Evolutionary conservation across 129 eudicot species (phyloP).

Genomic region (Pittosporum tobira): DNA sequence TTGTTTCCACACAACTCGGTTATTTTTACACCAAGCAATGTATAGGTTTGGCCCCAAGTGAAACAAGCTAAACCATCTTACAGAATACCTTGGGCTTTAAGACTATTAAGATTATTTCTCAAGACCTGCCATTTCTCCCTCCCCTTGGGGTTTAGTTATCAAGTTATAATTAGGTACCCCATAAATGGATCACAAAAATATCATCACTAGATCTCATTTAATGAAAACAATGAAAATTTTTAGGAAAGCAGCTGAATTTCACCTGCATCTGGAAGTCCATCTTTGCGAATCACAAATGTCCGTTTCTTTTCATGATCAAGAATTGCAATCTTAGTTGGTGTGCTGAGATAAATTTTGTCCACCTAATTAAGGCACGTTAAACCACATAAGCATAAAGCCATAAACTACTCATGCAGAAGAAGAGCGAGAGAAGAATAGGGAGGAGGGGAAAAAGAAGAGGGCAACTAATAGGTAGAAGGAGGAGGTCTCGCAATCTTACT

Average conservation of each 20-base stretch:
- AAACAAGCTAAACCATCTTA: not conserved
- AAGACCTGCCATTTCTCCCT: too few relatives aligned
- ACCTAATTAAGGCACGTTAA: slow-evolving; percentile 30
- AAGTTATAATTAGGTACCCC: not conserved
- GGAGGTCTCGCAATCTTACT: slow-evolving; percentile 39
- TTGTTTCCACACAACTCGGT: not conserved
- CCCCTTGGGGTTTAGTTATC: not conserved
- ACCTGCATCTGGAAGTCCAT: slow-evolving; percentile 92
- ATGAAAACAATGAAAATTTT: not conserved
- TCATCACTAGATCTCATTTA: not conserved
- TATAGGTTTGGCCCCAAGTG: too few relatives aligned
- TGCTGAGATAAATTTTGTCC: slow-evolving; percentile 70
- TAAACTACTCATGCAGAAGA: not conserved
- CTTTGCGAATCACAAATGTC: slow-evolving; percentile 60
- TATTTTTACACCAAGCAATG: too few relatives aligned
- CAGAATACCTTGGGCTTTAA: slow-evolving; percentile 54
- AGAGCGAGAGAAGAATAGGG: not conserved
- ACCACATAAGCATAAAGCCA: slow-evolving; percentile 8
- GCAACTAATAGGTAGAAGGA: too few relatives aligned
- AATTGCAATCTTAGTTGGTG: slow-evolving; percentile 67
- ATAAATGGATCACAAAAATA: not conserved
- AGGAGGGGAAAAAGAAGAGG: not conserved
- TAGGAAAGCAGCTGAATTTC: slow-evolving; percentile 8
- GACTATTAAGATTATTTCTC: too few relatives aligned
- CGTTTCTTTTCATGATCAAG: slow-evolving; percentile 74